These are phyloP conservation scores for Hymenoscyphus infarciens DNA, from an alignment of 2,329 filamentous ascomycete species.

Conservation along the genomic window DNA sequence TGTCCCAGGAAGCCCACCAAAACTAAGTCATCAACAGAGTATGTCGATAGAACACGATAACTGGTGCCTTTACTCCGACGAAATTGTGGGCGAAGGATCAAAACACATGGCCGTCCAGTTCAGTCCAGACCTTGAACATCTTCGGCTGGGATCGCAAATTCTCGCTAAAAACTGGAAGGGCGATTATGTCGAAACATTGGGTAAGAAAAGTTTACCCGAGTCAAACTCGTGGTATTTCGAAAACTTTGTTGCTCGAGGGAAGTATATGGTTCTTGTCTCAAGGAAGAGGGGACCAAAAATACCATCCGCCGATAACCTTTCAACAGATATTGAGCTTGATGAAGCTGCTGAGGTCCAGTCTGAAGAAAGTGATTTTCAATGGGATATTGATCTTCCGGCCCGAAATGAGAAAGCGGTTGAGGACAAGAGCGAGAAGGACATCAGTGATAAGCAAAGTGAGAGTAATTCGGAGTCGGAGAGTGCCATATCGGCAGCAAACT, in stretches of 20 bases:
- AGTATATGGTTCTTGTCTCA: background rate
- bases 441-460: background rate
- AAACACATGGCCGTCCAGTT: background rate
- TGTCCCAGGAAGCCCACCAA: background rate
- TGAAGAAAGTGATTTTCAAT: background rate
- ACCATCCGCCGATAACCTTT: background rate
- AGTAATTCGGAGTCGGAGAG: background rate
- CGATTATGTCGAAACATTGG: background rate
- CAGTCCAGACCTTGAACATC: background rate
- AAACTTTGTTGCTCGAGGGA: background rate
- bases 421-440: background rate
- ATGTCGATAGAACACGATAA: background rate
- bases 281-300: background rate
- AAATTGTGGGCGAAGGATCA: background rate
- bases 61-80: background rate
- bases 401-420: background rate
- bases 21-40: background rate
- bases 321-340: background rate
- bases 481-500: background rate
- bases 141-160: background rate
- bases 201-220: background rate
- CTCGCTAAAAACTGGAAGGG: background rate
- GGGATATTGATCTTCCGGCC: background rate
- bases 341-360: background rate
- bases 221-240: slow-evolving; percentile 2